Percentiles rank a stretch among this genome's conserved stretches.
These are phyloP conservation scores for Erodium texanum DNA, from an alignment of 441 rosid species.

Conservation along the genomic window DNA sequence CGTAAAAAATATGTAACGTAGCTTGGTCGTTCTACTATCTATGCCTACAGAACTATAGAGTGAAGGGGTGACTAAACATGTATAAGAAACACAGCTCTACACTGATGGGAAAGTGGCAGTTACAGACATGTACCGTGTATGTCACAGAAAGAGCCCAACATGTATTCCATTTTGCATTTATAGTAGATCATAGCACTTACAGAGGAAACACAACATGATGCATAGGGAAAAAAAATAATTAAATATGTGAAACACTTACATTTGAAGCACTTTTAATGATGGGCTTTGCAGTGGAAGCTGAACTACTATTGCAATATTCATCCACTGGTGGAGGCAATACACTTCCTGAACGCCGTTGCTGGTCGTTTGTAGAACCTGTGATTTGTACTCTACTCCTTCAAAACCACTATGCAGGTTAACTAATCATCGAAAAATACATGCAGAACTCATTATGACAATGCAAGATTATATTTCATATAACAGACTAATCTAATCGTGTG, in stretches of 20 bases:
- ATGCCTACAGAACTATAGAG: too few relatives aligned
- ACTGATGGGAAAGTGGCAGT: too few relatives aligned
- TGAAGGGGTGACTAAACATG: too few relatives aligned
- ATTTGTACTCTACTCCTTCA: slow-evolving; percentile 53
- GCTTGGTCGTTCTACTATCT: too few relatives aligned
- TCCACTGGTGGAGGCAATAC: slow-evolving; percentile 54
- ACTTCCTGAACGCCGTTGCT: slow-evolving; percentile 42
- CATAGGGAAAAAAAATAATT: neutral
- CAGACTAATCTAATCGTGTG: neutral
- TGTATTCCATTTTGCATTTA: too few relatives aligned
- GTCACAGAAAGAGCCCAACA: too few relatives aligned
- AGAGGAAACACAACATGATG: neutral
- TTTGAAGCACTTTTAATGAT: slow-evolving; percentile 28
- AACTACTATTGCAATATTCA: slow-evolving; percentile 33
- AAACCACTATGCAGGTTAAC: slow-evolving; percentile 17
- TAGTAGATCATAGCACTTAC: too few relatives aligned
- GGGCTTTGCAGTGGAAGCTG: slow-evolving; percentile 40
- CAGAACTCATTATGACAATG: neutral
- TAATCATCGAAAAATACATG: slow-evolving; percentile 9
- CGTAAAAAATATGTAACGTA: too few relatives aligned
- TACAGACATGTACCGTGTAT: too few relatives aligned
- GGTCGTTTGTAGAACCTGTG: slow-evolving; percentile 41
- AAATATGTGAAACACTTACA: slow-evolving; percentile 29
- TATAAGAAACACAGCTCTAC: too few relatives aligned
- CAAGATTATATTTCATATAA: neutral